Base-by-base conservation (phyloP, 2,329 filamentous ascomycete species). In the Botrytis deweyae region DNA sequence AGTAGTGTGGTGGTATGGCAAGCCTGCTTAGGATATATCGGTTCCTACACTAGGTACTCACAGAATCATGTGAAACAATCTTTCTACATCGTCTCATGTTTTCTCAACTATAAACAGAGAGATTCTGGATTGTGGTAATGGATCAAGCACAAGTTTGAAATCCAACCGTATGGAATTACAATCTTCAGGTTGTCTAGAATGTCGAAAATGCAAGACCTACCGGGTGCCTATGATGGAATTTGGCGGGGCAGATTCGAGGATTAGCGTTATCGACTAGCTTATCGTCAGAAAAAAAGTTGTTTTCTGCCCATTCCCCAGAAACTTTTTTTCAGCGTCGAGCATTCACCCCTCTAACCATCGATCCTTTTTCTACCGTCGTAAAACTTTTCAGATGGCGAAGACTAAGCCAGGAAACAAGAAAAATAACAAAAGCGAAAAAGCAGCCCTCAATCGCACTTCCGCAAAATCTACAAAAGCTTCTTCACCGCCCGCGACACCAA, bases 361-460 rank as follows among this genome's bases (percentile, higher is more conserved):
- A 40, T 22, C 67, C 7, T n/a, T 33, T 65, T 52, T 64, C 46
- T 44, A 18, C 46, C 52, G 33, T 25, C 46, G 20, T 20, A 40
- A 10, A 59, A 52, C 18, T n/a, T 38, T 58, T 29, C 76, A 69
- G 73, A 82, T 82, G 81, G 80, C 80, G 49, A 82, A 82, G 76
- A 80, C 79, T 20, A 81, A 81, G 72, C 80, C 81, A 33, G 78
- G 72, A 18, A 77, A 79, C 29, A 80, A 80, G 74, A 81, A 80
- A 63, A 70, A 76, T 14, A 79, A 76, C 59, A 80, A 79, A 72
- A 76, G 76, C 61, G 78, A 79, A 40, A 81, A 80, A 67, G 75
- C 76, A 29, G 55, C 72, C 59, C 75, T 81, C 46, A 79, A 81
- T 70, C 78, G 77, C 25, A 76, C 77, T 10, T 75, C 77, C 52